phyloP scores from a whole-genome alignment of 139 green algal genomes.

The Volvox reticuliferus region DNA sequence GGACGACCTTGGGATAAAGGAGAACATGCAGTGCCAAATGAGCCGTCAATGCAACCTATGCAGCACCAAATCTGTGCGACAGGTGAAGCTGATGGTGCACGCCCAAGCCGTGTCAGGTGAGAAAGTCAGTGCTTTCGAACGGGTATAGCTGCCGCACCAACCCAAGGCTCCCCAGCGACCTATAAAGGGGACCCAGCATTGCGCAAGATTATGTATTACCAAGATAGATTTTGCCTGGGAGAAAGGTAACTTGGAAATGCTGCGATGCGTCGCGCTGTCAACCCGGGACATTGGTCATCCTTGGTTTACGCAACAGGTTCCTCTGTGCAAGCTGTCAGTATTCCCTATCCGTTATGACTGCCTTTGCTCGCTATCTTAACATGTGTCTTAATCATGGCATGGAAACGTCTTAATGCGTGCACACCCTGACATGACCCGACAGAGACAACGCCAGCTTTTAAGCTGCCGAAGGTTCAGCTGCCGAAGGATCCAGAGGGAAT shows the following conservation, averaged over 20 bases:
- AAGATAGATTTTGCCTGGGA: too few species aligned
- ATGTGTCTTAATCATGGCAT: too few species aligned
- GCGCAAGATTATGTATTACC: too few species aligned
- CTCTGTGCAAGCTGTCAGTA: not conserved
- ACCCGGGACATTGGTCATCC: not conserved
- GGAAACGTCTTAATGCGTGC: too few species aligned
- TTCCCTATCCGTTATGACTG: too few species aligned
- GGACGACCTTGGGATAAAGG: not conserved
- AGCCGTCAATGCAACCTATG: not conserved
- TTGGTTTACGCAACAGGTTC: not conserved
- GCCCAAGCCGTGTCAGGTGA: not conserved
- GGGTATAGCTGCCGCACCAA: not conserved
- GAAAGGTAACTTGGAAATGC: too few species aligned
- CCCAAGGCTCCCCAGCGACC: too few species aligned
- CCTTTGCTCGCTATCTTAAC: too few species aligned
- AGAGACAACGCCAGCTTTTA: not conserved
- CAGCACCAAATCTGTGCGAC: not conserved
- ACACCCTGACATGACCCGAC: too few species aligned
- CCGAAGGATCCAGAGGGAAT: constrained; percentile 34
- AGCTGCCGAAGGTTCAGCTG: constrained; percentile 21
- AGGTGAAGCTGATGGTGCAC: not conserved
- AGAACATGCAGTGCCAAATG: constrained; percentile 1
- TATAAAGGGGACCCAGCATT: too few species aligned
- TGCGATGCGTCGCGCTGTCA: not conserved
- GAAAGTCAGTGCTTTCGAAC: not conserved